Evolutionary conservation across 1,139 yeast genomes (phyloP).

Genomic region (Pichia sp.): DNA sequence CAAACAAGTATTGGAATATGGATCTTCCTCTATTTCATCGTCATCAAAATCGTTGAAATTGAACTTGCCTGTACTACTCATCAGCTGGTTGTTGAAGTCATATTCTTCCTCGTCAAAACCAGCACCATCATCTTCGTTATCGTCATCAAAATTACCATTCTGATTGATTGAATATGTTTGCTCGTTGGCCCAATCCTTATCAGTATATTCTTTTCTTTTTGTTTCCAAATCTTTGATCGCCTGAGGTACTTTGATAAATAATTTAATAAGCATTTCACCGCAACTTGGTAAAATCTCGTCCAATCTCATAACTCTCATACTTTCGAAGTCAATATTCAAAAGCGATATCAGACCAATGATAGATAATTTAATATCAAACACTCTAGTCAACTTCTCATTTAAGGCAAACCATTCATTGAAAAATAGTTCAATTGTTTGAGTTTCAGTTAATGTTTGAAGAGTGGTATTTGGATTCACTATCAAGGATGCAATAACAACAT

Average conservation of each 20-base stretch:
- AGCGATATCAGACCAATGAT: conserved; percentile 57
- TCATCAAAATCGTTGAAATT: conserved; percentile 14
- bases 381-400: conserved; percentile 55
- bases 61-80: conserved; percentile 7
- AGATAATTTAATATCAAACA: conserved; percentile 73
- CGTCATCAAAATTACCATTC: conserved; percentile 31
- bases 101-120: conserved; percentile 18
- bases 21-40: conserved; percentile 59
- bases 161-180: conserved; percentile 22
- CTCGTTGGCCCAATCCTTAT: conserved; percentile 24
- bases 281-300: conserved; percentile 29
- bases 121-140: conserved; percentile 29
- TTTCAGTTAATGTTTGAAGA: conserved; percentile 42
- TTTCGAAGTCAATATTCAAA: conserved; percentile 24
- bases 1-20: conserved; percentile 68
- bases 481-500: conserved; percentile 60
- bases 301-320: conserved; percentile 21
- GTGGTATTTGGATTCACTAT: conserved; percentile 54
- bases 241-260: conserved; percentile 55
- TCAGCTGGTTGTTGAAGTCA: conserved; percentile 16
- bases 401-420: conserved; percentile 61
- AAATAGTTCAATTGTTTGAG: conserved; percentile 39
- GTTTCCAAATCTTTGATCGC: conserved; percentile 63
- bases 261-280: conserved; percentile 38
- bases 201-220: conserved; percentile 46